Conservation (phyloP, 345 rosid species). For the Clarkia xantiana region DNA sequence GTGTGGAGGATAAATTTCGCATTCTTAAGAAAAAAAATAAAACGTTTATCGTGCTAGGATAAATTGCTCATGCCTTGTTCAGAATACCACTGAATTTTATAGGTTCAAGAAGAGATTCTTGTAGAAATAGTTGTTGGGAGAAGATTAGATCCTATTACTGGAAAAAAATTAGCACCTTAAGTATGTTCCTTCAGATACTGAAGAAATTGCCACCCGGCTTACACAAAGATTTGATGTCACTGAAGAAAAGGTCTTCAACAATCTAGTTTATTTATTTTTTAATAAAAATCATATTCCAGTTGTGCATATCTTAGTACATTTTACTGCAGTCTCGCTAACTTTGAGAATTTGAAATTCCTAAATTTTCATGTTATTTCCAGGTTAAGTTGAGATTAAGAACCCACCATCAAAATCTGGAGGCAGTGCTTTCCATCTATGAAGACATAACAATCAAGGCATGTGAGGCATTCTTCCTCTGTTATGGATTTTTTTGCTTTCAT, state of each 20-base stretch:
- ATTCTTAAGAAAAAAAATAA: not conserved
- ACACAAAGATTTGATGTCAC: slow-evolving; percentile 92
- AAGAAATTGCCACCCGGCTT: slow-evolving; percentile 74
- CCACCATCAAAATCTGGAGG: slow-evolving; percentile 66
- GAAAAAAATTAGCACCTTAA: slow-evolving; percentile 87
- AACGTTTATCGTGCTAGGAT: not conserved
- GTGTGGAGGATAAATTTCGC: not conserved
- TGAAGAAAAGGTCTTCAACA: slow-evolving; percentile 84
- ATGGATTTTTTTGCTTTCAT: not conserved
- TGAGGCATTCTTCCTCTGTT: no score
- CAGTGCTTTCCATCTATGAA: no score
- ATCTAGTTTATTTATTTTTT: no score
- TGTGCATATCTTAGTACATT: not conserved
- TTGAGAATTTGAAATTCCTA: no score
- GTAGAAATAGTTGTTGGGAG: slow-evolving; percentile 90
- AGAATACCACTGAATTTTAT: slow-evolving; percentile 10
- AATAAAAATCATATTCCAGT: no score
- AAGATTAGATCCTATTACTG: no score
- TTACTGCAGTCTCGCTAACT: not conserved
- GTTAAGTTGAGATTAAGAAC: slow-evolving; percentile 69
- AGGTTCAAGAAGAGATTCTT: slow-evolving; percentile 85
- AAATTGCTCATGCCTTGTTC: not conserved
- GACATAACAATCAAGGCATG: slow-evolving; percentile 63
- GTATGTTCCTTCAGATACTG: slow-evolving; percentile 77
- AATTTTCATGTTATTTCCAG: slow-evolving; percentile 22